Evolutionary conservation across 495 filamentous ascomycete species (phyloP), one percentile per base, ranked within the genome.

Genomic region (Penicillium turbatum): DNA sequence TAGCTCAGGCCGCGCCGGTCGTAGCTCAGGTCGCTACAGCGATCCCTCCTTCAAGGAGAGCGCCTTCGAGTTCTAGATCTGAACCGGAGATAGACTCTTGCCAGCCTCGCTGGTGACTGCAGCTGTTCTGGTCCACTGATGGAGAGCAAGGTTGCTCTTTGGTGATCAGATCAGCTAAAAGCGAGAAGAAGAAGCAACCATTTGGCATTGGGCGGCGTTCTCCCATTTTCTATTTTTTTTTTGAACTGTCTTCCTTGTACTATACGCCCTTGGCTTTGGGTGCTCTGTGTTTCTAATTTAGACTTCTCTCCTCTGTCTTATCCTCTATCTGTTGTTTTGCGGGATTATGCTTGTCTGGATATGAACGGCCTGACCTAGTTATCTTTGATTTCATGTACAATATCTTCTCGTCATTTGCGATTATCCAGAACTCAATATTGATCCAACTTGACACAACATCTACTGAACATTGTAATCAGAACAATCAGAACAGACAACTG

Each of bases 141-240:
- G 32, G 34, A 15, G 13, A 5, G 15, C 48, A 51, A 39, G 13
- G 30, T 13, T 41, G 17, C 29, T 17, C 8, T 26, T 19, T 3
- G 4, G n/a, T 43, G 49, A 24, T 29, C 32, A 30, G 37, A 49
- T 39, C 51, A 47, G 48, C 56, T 48, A 51, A 50, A 43, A 54
- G 44, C 53, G 57, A 56, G 54, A 57, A 55, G 26, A 48, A 15
- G 57, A 54, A 51, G 51, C 26, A 49, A 53, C 57, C 54, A 57
- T 60, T 48, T 64, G 45, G 64, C 64, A 67, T 65, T 41, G 59
- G 61, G 48, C 49, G 64, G 64, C 64, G 64, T 67, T 60, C 45
- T 57, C 35, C 34, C 24, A 41, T 65, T 36, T 62, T n/a, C n/a
- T n/a, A 4, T 24, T 24, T 53, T 56, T 46, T 51, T 55, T 31